Percentiles rank a stretch among this genome's conserved stretches.
phyloP scores from a whole-genome alignment of 371 early-diverging fungal species.

The Chytridium lagenaria region DNA sequence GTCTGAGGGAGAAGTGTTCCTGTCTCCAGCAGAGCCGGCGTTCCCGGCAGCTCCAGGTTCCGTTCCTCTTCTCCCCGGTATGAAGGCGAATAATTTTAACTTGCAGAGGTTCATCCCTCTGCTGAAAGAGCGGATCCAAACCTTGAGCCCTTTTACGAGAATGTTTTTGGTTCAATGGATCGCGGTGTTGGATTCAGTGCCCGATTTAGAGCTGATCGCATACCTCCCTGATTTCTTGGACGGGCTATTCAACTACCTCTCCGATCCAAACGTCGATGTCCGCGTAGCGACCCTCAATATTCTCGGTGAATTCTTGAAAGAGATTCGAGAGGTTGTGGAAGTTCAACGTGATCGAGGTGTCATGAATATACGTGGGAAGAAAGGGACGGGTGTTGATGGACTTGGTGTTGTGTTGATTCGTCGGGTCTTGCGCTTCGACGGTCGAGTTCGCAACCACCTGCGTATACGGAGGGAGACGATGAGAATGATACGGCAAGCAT shows the following conservation, averaged over 20 bases:
- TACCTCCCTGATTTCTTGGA: conserved; percentile 89
- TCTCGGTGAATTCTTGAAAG: conserved; percentile 76
- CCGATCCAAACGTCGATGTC: conserved; percentile 86
- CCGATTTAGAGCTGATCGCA: conserved; percentile 85
- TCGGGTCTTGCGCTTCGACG: neutral
- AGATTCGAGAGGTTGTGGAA: conserved; percentile 78
- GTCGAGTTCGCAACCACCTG: conserved; percentile 13
- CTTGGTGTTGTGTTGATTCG: conserved; percentile 17
- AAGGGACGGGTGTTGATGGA: conserved; percentile 11
- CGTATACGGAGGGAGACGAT: conserved; percentile 7
- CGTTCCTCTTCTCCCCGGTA: conserved; percentile 31
- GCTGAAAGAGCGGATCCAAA: conserved; percentile 83
- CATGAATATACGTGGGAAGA: conserved; percentile 36
- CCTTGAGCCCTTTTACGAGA: conserved; percentile 83
- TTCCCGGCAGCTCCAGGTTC: conserved; percentile 53
- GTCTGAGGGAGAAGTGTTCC: neutral
- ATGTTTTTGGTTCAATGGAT: conserved; percentile 93
- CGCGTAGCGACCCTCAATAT: conserved; percentile 70
- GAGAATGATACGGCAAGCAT: conserved; percentile 9
- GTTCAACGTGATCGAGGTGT: conserved; percentile 60
- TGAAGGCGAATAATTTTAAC: conserved; percentile 68
- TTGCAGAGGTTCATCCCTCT: conserved; percentile 88
- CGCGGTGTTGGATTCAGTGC: conserved; percentile 82
- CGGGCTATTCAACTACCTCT: conserved; percentile 81
- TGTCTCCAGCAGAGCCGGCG: conserved; percentile 24